Percentiles rank a stretch among this genome's conserved stretches.
Evolutionary conservation across 371 early-diverging fungal species (phyloP).

Genomic region (Parasitella parasitica): DNA sequence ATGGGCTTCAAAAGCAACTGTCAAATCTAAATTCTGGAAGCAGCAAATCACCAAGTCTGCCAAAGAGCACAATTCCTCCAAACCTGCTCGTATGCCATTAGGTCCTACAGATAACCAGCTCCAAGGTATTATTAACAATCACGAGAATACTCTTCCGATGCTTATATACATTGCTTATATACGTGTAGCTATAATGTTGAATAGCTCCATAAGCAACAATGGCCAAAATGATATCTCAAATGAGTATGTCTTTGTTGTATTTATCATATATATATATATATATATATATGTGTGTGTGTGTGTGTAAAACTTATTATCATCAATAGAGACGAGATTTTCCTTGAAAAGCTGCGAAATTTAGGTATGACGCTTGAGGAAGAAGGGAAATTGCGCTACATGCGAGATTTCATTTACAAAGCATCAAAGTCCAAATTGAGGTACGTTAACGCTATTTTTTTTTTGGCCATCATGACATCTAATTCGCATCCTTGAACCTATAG

Average conservation of each 20-base stretch:
- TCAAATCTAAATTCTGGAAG: constrained; percentile 57
- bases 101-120: background rate
- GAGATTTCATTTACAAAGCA: constrained; percentile 77
- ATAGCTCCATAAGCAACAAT: background rate
- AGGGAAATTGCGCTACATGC: constrained; percentile 69
- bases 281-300: no score
- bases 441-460: no score
- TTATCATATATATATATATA: background rate
- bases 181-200: background rate
- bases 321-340: constrained; percentile 52
- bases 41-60: constrained; percentile 23
- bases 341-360: constrained; percentile 63
- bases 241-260: constrained; percentile 40
- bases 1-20: constrained; percentile 62
- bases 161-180: background rate
- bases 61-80: background rate
- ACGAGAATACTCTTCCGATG: background rate
- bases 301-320: no score
- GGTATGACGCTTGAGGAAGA: constrained; percentile 82
- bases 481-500: background rate
- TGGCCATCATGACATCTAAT: no score
- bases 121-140: background rate
- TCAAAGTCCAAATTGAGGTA: constrained; percentile 60
- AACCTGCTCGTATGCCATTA: background rate
- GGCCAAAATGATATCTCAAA: constrained; percentile 36